Conservation (phyloP, 331 rosid genomes). For the Pyrus hybrid region DNA sequence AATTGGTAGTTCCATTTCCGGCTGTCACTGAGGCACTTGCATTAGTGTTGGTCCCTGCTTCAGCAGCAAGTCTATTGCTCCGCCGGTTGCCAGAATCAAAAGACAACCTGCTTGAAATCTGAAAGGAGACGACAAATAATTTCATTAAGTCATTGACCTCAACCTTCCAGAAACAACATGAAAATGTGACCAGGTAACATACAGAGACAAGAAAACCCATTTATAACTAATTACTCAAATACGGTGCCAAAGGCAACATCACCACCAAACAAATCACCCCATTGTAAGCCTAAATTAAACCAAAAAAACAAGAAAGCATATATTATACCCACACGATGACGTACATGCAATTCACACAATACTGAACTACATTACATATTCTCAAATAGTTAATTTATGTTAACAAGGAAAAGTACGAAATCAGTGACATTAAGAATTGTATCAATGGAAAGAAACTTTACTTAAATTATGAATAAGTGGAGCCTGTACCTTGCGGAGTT, state of each 20-base stretch:
- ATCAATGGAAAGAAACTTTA: background rate
- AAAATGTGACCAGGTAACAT: background rate
- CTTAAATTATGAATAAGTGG: background rate
- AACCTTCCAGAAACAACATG: background rate
- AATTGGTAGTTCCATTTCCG: constrained; percentile 71
- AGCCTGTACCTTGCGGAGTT: constrained; percentile 70
- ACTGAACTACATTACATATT: background rate
- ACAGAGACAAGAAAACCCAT: background rate
- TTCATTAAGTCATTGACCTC: background rate
- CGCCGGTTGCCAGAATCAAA: constrained; percentile 96
- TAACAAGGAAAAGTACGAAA: background rate
- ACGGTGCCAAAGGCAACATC: background rate
- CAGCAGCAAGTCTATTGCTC: constrained; percentile 80
- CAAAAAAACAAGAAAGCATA: background rate
- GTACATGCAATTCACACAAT: background rate
- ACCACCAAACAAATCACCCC: background rate
- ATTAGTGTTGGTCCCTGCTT: constrained; percentile 54
- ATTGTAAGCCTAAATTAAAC: background rate
- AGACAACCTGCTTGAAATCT: constrained; percentile 96
- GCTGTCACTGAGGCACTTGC: constrained; percentile 43
- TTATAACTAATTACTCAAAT: background rate
- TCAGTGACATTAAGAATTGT: background rate
- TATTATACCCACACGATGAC: too few relatives aligned
- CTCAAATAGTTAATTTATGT: background rate
- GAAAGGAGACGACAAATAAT: constrained; percentile 13